Evolutionary conservation across 163 green algal genomes (phyloP).

Genomic region (Smithsoniella earleae): DNA sequence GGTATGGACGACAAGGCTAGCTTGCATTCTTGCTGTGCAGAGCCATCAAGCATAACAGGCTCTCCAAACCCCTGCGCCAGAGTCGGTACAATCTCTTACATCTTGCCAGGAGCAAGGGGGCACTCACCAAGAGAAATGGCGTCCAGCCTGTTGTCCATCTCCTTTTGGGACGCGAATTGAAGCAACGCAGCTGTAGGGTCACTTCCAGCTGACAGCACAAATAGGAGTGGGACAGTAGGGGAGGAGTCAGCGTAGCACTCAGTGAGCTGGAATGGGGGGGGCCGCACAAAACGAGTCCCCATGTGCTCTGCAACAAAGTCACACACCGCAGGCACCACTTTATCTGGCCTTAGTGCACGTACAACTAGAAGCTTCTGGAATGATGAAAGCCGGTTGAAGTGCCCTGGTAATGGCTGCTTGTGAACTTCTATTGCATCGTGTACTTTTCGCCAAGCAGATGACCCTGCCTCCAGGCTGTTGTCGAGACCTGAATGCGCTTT

Average conservation of each 20-base stretch:
- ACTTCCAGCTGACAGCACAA: constrained; percentile 59
- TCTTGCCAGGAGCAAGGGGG: no score
- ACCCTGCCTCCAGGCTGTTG: constrained; percentile 3
- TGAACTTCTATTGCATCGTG: constrained; percentile 38
- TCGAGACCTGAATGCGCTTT: no score
- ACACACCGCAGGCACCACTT: constrained; percentile 48
- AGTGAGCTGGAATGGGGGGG: constrained; percentile 58
- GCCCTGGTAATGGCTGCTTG: constrained; percentile 37
- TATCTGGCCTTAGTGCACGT: constrained; percentile 42
- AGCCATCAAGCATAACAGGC: no score
- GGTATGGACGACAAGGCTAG: no score
- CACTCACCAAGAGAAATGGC: constrained; percentile 48
- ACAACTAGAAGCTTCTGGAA: constrained; percentile 59
- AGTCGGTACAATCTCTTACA: no score
- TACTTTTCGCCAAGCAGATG: constrained; percentile 14
- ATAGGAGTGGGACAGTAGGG: constrained; percentile 56
- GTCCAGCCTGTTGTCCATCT: constrained; percentile 49
- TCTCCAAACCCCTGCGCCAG: no score
- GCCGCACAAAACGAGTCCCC: constrained; percentile 54
- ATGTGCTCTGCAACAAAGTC: constrained; percentile 38
- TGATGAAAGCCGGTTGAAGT: constrained; percentile 36
- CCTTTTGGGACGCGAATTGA: constrained; percentile 66
- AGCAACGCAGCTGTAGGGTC: constrained; percentile 66
- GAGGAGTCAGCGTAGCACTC: constrained; percentile 62
- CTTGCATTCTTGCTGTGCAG: no score